Conservation (phyloP, 495 filamentous ascomycete species). For the Tuber aestivum region DNA sequence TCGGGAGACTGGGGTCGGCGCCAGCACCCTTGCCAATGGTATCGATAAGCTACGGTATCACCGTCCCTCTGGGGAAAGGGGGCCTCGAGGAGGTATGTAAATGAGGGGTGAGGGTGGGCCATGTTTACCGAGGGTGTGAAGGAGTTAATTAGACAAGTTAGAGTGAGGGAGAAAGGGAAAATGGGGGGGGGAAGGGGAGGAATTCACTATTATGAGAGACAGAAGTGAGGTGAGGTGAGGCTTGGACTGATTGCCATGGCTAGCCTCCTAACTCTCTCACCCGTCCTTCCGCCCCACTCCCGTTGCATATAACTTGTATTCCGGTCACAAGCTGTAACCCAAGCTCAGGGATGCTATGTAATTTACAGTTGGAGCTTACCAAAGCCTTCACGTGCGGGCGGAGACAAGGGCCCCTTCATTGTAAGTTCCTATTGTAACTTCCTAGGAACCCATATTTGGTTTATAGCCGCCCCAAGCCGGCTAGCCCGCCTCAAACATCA, state of each 20-base stretch:
- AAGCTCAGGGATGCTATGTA: neutral
- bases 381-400: neutral
- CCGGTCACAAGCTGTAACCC: neutral
- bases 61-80: neutral
- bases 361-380: neutral
- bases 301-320: neutral
- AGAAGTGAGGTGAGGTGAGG: neutral
- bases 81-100: neutral
- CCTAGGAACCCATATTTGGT: neutral
- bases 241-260: neutral
- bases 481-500: neutral
- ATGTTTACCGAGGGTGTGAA: neutral
- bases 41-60: conserved; percentile 1
- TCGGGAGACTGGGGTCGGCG: neutral
- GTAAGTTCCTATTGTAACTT: neutral
- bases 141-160: neutral
- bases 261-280: neutral
- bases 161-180: neutral
- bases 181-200: neutral
- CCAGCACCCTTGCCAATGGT: neutral
- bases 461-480: neutral
- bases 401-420: neutral
- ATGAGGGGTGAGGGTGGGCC: neutral
- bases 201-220: neutral
- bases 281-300: neutral